These are phyloP conservation scores for Aspergillus ochraceoroseus DNA, from an alignment of 2,329 filamentous ascomycete species.

Conservation along the genomic window DNA sequence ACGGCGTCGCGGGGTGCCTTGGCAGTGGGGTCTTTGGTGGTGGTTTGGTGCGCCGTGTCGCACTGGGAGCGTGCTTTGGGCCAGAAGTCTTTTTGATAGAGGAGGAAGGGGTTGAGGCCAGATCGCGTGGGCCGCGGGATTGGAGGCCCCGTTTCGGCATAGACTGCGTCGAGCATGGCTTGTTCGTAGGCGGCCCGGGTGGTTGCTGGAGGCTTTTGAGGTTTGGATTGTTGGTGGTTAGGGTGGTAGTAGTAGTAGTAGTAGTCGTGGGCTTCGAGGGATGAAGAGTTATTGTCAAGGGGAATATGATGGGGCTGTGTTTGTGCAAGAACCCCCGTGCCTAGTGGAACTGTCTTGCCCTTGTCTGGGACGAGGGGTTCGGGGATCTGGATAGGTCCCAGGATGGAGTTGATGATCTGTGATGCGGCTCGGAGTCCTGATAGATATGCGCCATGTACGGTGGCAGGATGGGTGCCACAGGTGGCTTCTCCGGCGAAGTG, in stretches of 20 bases:
- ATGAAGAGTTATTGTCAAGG: constrained; percentile 7
- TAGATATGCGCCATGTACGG: constrained; percentile 92
- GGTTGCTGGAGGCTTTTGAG: constrained; percentile 18
- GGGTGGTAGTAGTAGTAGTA: constrained; percentile 5
- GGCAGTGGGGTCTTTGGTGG: constrained; percentile 61
- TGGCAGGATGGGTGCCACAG: constrained; percentile 90
- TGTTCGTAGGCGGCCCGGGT: constrained; percentile 52
- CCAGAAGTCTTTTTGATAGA: constrained; percentile 78
- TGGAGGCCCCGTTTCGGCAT: constrained; percentile 64
- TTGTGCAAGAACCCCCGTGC: constrained; percentile 19
- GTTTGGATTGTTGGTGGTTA: constrained; percentile 18
- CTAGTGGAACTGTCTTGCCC: constrained; percentile 37
- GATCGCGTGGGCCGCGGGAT: constrained; percentile 67
- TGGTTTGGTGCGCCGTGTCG: constrained; percentile 62
- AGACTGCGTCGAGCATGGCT: constrained; percentile 54
- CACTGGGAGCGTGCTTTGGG: constrained; percentile 58
- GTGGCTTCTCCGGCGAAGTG: constrained; percentile 97
- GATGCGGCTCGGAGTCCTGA: constrained; percentile 86
- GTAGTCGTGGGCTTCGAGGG: constrained; percentile 3
- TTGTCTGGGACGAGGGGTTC: constrained; percentile 66
- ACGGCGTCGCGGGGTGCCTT: constrained; percentile 69
- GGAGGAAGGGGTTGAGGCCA: constrained; percentile 77
- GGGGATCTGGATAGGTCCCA: constrained; percentile 75
- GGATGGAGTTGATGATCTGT: constrained; percentile 72
- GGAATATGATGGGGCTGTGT: constrained; percentile 18